Conservation (phyloP, 352 stramenopile genomes). For the Pythium dissimile region DNA sequence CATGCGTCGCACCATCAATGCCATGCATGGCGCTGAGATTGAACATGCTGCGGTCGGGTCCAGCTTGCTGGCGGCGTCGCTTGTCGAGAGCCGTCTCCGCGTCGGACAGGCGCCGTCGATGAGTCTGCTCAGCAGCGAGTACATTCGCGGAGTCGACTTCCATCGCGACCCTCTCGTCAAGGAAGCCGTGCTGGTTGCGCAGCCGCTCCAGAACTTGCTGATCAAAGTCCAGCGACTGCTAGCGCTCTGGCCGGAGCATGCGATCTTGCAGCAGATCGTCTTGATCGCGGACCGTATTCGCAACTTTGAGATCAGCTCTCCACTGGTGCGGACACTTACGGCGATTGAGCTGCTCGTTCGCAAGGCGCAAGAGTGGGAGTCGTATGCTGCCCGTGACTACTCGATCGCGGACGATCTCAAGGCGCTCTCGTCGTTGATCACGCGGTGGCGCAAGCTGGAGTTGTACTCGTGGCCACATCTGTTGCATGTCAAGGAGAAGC, state of each 20-base stretch:
- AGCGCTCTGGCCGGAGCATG: slow-evolving; percentile 94
- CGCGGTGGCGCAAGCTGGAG: slow-evolving; percentile 97
- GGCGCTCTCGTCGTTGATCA: slow-evolving; percentile 93
- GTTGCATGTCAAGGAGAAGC: slow-evolving; percentile 87
- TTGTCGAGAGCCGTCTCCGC: slow-evolving; percentile 69
- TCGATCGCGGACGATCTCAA: slow-evolving; percentile 89
- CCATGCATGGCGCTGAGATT: slow-evolving; percentile 31
- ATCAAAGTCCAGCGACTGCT: slow-evolving; percentile 90
- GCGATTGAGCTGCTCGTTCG: slow-evolving; percentile 95
- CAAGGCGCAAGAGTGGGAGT: slow-evolving; percentile 99
- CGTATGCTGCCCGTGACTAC: slow-evolving; percentile 91
- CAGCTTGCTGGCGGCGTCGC: slow-evolving; percentile 53
- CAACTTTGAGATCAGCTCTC: slow-evolving; percentile 85
- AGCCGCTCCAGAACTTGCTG: slow-evolving; percentile 88
- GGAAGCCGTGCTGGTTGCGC: slow-evolving; percentile 88
- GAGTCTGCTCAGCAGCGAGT: slow-evolving; percentile 62
- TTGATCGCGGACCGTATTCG: slow-evolving; percentile 87
- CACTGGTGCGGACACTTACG: slow-evolving; percentile 89
- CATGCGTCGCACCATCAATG: slow-evolving; percentile 67
- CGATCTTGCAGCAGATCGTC: slow-evolving; percentile 94
- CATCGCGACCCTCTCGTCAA: slow-evolving; percentile 92
- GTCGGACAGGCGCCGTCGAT: slow-evolving; percentile 49
- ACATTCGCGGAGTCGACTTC: slow-evolving; percentile 89
- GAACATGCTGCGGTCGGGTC: slow-evolving; percentile 56
- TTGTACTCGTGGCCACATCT: slow-evolving; percentile 96